Conservation (phyloP, 139 green algal genomes). For the Ettlia oleoabundans region DNA sequence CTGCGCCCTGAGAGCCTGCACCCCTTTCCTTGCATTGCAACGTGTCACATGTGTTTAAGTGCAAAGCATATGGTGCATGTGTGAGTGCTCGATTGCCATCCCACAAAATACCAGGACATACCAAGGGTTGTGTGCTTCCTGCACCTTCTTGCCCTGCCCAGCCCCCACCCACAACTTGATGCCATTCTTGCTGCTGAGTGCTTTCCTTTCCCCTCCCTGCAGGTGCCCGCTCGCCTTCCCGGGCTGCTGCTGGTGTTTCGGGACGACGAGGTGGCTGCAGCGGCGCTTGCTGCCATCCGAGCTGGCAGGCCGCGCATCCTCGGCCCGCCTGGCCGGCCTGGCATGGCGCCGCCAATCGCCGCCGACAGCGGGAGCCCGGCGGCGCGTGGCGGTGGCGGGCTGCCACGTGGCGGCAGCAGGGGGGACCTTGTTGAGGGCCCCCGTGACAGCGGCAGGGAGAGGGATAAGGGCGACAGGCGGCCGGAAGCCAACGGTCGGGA, state of each 20-base stretch:
- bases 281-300: slow-evolving; percentile 10
- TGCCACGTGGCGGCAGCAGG: neutral
- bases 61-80: no score
- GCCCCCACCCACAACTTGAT: neutral
- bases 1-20: neutral
- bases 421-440: neutral
- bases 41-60: no score
- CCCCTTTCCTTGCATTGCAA: neutral
- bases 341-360: neutral
- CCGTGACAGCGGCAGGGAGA: neutral
- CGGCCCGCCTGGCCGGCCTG: neutral
- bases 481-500: neutral
- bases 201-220: neutral
- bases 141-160: no score
- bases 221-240: slow-evolving; percentile 19
- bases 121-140: no score
- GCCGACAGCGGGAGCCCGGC: neutral
- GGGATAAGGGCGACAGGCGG: neutral
- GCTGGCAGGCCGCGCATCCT: slow-evolving; percentile 11
- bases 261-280: neutral
- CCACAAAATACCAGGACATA: no score
- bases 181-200: neutral
- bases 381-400: neutral
- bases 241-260: slow-evolving; percentile 49
- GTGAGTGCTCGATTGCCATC: no score